These are phyloP conservation scores for Coniosporium uncinatum DNA, from an alignment of 2,329 filamentous ascomycete species.

Conservation along the genomic window DNA sequence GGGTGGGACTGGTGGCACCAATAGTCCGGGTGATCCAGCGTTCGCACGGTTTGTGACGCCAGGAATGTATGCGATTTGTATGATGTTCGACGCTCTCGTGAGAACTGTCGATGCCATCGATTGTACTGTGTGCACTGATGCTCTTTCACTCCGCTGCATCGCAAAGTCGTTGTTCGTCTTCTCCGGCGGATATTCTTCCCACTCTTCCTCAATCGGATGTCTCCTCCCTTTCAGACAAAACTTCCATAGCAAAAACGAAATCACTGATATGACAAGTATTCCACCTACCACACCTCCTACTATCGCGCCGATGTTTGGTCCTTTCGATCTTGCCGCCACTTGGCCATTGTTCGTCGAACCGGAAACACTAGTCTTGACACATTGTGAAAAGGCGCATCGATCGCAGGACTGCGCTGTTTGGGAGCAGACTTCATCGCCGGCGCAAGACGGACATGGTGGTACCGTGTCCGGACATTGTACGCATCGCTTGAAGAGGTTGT, in stretches of 20 bases:
- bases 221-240: conserved; percentile 82
- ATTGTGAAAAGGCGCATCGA: conserved; percentile 51
- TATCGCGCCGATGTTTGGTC: conserved; percentile 75
- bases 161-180: conserved; percentile 54
- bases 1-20: conserved; percentile 90
- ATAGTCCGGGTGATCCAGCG: conserved; percentile 68
- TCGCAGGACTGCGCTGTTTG: conserved; percentile 54
- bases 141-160: conserved; percentile 53
- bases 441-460: conserved; percentile 57
- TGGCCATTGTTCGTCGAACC: conserved; percentile 21
- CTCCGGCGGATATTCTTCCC: conserved; percentile 46
- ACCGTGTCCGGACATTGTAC: conserved; percentile 45
- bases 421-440: conserved; percentile 48
- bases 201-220: conserved; percentile 43
- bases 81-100: conserved; percentile 96
- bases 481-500: conserved; percentile 56
- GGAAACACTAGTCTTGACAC: conserved; percentile 36
- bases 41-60: conserved; percentile 91
- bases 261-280: conserved; percentile 64
- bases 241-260: conserved; percentile 80
- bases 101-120: conserved; percentile 95
- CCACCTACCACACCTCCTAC: conserved; percentile 90
- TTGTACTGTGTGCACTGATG: conserved; percentile 79
- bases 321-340: conserved; percentile 21
- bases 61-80: conserved; percentile 98